These are phyloP conservation scores for Ballota nigra DNA, from an alignment of 257 asterid genomes.

Conservation along the genomic window DNA sequence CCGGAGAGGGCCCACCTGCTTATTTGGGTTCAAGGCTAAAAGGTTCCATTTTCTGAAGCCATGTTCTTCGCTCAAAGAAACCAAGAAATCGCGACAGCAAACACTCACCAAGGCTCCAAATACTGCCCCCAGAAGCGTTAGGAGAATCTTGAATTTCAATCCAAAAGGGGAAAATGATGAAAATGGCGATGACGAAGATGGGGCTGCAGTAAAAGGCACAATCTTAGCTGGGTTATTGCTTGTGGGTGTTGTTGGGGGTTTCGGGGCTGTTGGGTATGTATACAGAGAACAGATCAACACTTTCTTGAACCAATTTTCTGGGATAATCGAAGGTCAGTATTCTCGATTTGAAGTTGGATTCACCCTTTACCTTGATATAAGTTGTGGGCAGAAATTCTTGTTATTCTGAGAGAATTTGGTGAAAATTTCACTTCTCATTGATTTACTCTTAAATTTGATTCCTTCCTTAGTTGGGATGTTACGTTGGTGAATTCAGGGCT, in stretches of 20 bases:
- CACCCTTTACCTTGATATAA: neutral
- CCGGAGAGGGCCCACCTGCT: slow-evolving; percentile 33
- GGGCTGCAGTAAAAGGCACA: slow-evolving; percentile 72
- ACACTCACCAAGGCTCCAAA: slow-evolving; percentile 55
- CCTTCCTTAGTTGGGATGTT: neutral
- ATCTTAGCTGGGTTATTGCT: slow-evolving; percentile 67
- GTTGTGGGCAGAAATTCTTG: slow-evolving; percentile 12
- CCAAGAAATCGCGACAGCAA: slow-evolving; percentile 63
- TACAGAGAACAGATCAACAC: slow-evolving; percentile 87
- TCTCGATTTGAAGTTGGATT: slow-evolving; percentile 5
- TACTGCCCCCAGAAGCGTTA: slow-evolving; percentile 54
- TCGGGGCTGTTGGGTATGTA: slow-evolving; percentile 72
- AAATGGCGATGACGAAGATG: slow-evolving; percentile 35
- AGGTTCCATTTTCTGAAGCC: slow-evolving; percentile 76
- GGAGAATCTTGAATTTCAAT: slow-evolving; percentile 54
- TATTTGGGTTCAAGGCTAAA: slow-evolving; percentile 51
- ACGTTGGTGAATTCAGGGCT: neutral
- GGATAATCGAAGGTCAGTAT: slow-evolving; percentile 51
- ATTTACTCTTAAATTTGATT: neutral
- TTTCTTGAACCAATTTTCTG: slow-evolving; percentile 77
- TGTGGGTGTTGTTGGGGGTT: slow-evolving; percentile 78
- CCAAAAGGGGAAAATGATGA: slow-evolving; percentile 51
- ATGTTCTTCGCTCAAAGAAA: slow-evolving; percentile 72
- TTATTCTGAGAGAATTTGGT: slow-evolving; percentile 2
- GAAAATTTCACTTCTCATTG: neutral